A percentile compares a stretch with the other conserved stretches of the same genome.
Evolutionary conservation across 257 asterid species (phyloP).

Genomic region (Scutellaria minor): DNA sequence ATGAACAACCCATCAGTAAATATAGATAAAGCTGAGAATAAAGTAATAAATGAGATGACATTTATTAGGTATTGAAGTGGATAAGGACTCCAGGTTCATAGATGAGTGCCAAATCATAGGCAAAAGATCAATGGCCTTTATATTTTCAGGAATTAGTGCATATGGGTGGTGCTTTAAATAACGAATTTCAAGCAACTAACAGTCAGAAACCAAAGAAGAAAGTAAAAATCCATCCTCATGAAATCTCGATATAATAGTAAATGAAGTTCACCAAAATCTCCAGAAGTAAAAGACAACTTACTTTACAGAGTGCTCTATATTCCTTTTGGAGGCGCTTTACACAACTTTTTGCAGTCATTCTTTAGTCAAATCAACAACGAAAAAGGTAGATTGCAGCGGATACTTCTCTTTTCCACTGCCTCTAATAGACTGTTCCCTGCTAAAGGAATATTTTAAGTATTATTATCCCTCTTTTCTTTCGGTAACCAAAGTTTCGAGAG

Average conservation of each 20-base stretch:
- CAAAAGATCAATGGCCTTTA: not conserved
- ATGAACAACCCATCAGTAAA: constrained; percentile 30
- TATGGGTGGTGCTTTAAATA: not conserved
- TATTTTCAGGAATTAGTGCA: constrained; percentile 14
- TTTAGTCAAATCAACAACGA: not conserved
- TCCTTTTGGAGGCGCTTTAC: constrained; percentile 98
- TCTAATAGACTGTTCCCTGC: constrained; percentile 33
- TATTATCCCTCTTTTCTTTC: constrained; percentile 2
- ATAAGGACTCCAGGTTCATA: not conserved
- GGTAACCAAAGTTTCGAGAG: not conserved
- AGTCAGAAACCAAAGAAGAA: constrained; percentile 10
- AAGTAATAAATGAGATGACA: constrained; percentile 1
- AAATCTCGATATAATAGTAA: not conserved
- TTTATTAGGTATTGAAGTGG: not conserved
- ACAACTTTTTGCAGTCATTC: constrained; percentile 86
- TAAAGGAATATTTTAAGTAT: constrained; percentile 7
- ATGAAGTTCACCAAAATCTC: constrained; percentile 21
- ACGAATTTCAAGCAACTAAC: constrained; percentile 16
- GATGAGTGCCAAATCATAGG: not conserved
- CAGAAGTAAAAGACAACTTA: constrained; percentile 43
- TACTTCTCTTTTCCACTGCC: constrained; percentile 35
- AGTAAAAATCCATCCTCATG: not conserved
- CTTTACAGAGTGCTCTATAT: constrained; percentile 94
- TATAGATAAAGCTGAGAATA: not conserved
- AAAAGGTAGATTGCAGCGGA: constrained; percentile 31